Evolutionary conservation across 495 filamentous ascomycete genomes (phyloP).

Genomic region (Oidiodendron maius): DNA sequence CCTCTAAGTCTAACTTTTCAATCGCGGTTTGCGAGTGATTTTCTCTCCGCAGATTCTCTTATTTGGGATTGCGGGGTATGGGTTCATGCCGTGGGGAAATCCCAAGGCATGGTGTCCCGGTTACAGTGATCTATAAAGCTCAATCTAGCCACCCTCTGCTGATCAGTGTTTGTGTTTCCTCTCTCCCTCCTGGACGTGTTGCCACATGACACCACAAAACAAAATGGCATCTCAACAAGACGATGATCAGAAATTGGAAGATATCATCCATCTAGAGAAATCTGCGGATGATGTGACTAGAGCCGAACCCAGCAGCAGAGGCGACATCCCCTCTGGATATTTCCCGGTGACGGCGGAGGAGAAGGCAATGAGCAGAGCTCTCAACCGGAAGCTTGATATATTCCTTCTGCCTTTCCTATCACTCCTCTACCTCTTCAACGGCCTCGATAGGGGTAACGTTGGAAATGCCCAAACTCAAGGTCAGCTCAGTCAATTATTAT

Average conservation of each 20-base stretch:
- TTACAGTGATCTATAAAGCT: too few relatives aligned
- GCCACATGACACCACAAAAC: neutral
- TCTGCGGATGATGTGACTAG: neutral
- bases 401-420: constrained; percentile 29
- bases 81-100: too few relatives aligned
- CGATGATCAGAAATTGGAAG: neutral
- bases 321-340: constrained; percentile 3
- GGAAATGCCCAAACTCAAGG: constrained; percentile 36
- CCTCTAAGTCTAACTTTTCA: too few relatives aligned
- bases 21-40: too few relatives aligned
- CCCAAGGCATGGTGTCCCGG: too few relatives aligned
- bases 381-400: constrained; percentile 31
- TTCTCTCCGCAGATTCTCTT: too few relatives aligned
- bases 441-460: constrained; percentile 37
- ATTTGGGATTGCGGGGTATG: too few relatives aligned
- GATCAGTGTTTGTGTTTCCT: too few relatives aligned
- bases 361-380: constrained; percentile 5
- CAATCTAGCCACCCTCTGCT: too few relatives aligned
- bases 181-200: too few relatives aligned
- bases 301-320: neutral
- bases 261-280: constrained; percentile 4
- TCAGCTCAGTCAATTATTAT: too few relatives aligned
- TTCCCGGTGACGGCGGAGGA: constrained; percentile 6
- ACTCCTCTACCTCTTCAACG: constrained; percentile 35
- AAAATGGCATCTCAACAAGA: neutral